Evolutionary conservation across 2,329 filamentous ascomycete species (phyloP), one percentile per base, ranked within the genome.

Genomic region (Biscogniauxia sp.): DNA sequence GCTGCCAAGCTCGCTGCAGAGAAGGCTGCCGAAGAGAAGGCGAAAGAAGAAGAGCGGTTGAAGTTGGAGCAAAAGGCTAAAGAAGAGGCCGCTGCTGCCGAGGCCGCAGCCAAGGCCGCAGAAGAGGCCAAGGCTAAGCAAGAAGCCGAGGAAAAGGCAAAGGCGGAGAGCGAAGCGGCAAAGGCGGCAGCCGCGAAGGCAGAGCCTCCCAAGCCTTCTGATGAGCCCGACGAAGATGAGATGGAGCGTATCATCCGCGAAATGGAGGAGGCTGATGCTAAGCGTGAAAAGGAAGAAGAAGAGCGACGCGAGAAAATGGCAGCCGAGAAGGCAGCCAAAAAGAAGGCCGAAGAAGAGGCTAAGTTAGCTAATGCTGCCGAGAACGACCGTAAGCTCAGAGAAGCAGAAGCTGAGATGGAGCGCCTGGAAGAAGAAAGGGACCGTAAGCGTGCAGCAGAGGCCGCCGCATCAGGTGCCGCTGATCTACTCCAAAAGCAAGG

Each of bases 381-480:
- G n/a, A 81, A 80, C 56, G 84, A 88, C 72, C 82, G 82, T 60
- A 89, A 88, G 76, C 84, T 93, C 61, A 85, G 84, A 20, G 90
- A 93, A 75, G 84, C 88, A 63, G 90, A 92, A 73, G 82, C 83
- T 20, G 89, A 90, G 76, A 89, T 88, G 82, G 88, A 89, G 70
- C 86, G 85, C 62, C 77, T 90, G 1, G 90, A 92, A 72, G 89
- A 92, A 75, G 89, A 88, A 74, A 84, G 83, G 68, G 87, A 88
- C 73, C 81, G 80, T 58, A 83, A 82, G 71, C 83, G 83, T 54
- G 75, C 76, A 56, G 76, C 78, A 54, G 77, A 81, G 60, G 79
- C 76, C 51, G 80, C 82, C 66, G 69, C 77, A 53, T 80, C 80
- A 25, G 60, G 55, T 0, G 78, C 86, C 20, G 78, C 80, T 2